Evolutionary conservation across 257 asterid species (phyloP).

Genomic region (Oldenlandia corymbosa): DNA sequence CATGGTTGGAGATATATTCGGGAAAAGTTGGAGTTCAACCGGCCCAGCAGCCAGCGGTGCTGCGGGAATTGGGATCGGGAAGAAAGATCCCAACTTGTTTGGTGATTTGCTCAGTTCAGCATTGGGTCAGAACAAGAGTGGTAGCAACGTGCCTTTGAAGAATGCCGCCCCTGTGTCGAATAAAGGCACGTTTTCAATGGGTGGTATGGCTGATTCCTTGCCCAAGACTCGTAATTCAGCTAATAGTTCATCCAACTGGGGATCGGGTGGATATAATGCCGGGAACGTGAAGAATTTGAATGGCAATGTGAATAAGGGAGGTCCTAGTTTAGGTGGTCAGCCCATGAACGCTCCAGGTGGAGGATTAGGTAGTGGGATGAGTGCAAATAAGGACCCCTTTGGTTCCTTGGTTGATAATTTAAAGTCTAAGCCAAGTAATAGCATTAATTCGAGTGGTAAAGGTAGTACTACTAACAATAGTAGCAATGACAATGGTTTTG

Average conservation of each 20-base stretch:
- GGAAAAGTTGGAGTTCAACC: slow-evolving; percentile 80
- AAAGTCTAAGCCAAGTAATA: slow-evolving; percentile 37
- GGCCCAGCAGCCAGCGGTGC: slow-evolving; percentile 32
- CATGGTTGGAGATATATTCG: slow-evolving; percentile 88
- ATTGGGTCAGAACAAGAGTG: slow-evolving; percentile 54
- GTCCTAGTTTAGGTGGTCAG: slow-evolving; percentile 45
- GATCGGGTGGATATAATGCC: slow-evolving; percentile 35
- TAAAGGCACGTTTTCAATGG: slow-evolving; percentile 51
- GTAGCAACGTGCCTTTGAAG: slow-evolving; percentile 58
- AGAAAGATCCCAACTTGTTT: slow-evolving; percentile 80
- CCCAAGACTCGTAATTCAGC: slow-evolving; percentile 44
- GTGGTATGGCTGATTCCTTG: slow-evolving; percentile 63
- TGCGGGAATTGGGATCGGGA: slow-evolving; percentile 38
- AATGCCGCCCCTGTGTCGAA: slow-evolving; percentile 37
- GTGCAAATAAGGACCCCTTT: slow-evolving; percentile 66
- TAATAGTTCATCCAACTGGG: slow-evolving; percentile 35
- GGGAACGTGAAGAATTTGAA: slow-evolving; percentile 41
- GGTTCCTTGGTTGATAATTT: slow-evolving; percentile 77
- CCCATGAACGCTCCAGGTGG: slow-evolving; percentile 37
- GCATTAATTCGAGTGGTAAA: slow-evolving; percentile 42
- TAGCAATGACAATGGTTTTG: too few species aligned
- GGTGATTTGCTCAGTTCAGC: slow-evolving; percentile 80
- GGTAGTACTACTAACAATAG: slow-evolving; percentile 31
- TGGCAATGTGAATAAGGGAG: slow-evolving; percentile 32
- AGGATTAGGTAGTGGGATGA: slow-evolving; percentile 39